Evolutionary conservation across 2,329 filamentous ascomycete genomes (phyloP), one percentile per base, ranked within the genome.

Genomic region (Penicillium sp.): DNA sequence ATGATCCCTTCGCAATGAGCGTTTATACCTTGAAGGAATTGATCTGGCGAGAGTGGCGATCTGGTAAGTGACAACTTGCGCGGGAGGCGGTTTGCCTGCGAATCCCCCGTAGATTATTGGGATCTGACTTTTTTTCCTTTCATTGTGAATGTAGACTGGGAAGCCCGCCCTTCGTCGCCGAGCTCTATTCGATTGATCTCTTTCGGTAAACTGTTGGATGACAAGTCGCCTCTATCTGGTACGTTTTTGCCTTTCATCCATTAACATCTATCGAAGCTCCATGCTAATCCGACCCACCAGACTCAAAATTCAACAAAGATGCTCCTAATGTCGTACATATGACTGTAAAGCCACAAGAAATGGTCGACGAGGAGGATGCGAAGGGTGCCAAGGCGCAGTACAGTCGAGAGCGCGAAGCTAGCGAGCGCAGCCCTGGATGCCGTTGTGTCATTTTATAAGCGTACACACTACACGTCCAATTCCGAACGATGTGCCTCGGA

Each of bases 1-100:
- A 83, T 58, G 91, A 97, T 67, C 91, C 91, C 1, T 92, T 91
- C 68, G 89, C 87, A 68, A 91, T 97, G 74, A 96, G 90, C 61
- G 88, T 96, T 44, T 96, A 97, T 70, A 96, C 90, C 3, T 77
- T 97, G 59, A 97, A 97, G 74, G 91, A 97, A 75, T 78, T 97
- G 67, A 96, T 97, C 68, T 83, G 94, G 77, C 83, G 90, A 64
- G 92, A 97, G 71, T 97, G 93, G 93, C 82, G 91, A 61, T 87
- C 86, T 63, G 90, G 81, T 83, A 75, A 58, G 65, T 40, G 43
- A 37, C 30, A 15, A 15, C 17, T 26, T 17, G 29, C 7, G 30
- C 15, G 32, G 40, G 30, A 13, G 15, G 21, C 32, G 10, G 15
- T n/a, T 8, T 7, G 24, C 39, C 39, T 12, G 13, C 39, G 13